phyloP scores from a whole-genome alignment of 2,329 filamentous ascomycete genomes.

The Aspergillus pseudoviridinutans region DNA sequence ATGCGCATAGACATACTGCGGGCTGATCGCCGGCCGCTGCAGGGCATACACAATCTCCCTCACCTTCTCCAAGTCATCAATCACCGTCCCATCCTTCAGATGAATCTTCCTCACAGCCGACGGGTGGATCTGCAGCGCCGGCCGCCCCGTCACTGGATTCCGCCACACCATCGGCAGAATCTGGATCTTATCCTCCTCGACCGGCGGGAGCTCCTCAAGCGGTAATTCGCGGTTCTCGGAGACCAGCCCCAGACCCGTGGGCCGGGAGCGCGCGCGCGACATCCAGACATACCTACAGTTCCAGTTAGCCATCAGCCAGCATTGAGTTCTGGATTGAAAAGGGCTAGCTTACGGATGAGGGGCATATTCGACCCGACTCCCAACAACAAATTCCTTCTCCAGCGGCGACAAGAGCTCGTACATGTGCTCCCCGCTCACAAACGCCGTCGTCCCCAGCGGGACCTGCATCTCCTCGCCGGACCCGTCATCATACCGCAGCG shows the following conservation, averaged over 20 bases:
- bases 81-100: constrained; percentile 59
- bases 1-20: constrained; percentile 65
- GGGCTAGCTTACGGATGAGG: constrained; percentile 58
- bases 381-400: constrained; percentile 65
- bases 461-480: constrained; percentile 63
- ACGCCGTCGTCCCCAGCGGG: constrained; percentile 71
- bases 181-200: constrained; percentile 65
- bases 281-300: constrained; percentile 64
- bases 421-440: constrained; percentile 68
- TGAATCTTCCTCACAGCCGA: constrained; percentile 68
- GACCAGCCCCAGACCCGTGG: constrained; percentile 67
- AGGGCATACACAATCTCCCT: constrained; percentile 67
- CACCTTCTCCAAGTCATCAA: constrained; percentile 65
- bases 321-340: no score
- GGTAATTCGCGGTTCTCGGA: constrained; percentile 63
- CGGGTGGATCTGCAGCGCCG: constrained; percentile 72
- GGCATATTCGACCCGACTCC: constrained; percentile 68
- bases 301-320: neutral
- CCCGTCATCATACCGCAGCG: constrained; percentile 69
- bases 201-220: constrained; percentile 56
- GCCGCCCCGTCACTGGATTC: constrained; percentile 65
- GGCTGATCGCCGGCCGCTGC: constrained; percentile 69
- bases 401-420: constrained; percentile 62
- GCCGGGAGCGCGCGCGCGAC: constrained; percentile 61
- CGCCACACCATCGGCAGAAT: constrained; percentile 73